These are phyloP conservation scores for Lecanicillium sp. DNA, from an alignment of 2,329 filamentous ascomycete species.

Conservation along the genomic window DNA sequence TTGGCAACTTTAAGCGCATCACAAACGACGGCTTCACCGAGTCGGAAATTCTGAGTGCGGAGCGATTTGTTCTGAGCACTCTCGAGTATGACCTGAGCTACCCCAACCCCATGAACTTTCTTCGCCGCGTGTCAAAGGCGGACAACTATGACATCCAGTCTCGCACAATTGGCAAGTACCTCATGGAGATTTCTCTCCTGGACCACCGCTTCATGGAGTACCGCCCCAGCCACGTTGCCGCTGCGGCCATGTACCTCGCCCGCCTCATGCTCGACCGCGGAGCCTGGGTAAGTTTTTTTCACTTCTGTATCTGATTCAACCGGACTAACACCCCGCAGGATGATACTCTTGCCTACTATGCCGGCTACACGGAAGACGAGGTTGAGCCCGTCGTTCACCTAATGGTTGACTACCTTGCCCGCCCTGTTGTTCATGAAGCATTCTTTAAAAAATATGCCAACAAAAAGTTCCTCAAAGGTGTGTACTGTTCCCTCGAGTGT, in stretches of 20 bases:
- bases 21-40: conserved; percentile 95
- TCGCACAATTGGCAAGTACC: conserved; percentile 92
- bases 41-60: conserved; percentile 91
- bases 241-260: conserved; percentile 89
- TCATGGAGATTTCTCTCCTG: conserved; percentile 92
- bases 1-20: conserved; percentile 94
- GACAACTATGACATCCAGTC: conserved; percentile 99
- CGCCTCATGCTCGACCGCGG: conserved; percentile 85
- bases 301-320: conserved; percentile 5
- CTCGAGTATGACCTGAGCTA: conserved; percentile 97
- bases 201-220: conserved; percentile 91
- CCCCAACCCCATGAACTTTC: conserved; percentile 99
- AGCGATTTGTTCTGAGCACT: conserved; percentile 84
- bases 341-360: conserved; percentile 77
- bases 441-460: conserved; percentile 99
- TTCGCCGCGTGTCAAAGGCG: conserved; percentile 96
- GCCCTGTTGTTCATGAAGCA: conserved; percentile 85
- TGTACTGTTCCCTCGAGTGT: conserved; percentile 18
- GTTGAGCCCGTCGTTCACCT: conserved; percentile 86
- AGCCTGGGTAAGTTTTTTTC: conserved; percentile 64
- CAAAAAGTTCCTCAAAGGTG: conserved; percentile 99
- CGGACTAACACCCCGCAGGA: conserved; percentile 47
- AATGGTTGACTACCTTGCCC: conserved; percentile 93
- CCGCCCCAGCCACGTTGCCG: conserved; percentile 82
- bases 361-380: conserved; percentile 87